phyloP scores from a whole-genome alignment of 176 grass and related monocot genomes.

The Zea luxurians region DNA sequence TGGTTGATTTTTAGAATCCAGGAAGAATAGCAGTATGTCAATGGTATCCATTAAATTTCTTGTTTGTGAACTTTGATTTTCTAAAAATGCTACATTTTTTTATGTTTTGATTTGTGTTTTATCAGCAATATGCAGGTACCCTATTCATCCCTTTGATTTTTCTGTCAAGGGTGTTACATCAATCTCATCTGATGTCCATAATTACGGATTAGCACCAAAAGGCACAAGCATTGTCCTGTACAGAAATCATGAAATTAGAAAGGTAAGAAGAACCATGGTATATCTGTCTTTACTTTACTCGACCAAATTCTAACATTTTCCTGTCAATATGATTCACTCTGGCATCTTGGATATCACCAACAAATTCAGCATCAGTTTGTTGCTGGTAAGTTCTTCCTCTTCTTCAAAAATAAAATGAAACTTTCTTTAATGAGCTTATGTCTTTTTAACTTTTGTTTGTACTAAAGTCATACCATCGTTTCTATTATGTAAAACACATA shows the following conservation, averaged over 20 bases:
- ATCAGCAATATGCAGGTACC: constrained; percentile 60
- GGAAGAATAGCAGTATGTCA: neutral
- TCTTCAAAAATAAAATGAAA: constrained; percentile 28
- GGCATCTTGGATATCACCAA: constrained; percentile 35
- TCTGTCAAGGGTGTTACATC: constrained; percentile 95
- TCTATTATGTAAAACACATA: neutral
- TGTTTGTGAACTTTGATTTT: neutral
- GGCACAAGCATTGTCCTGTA: constrained; percentile 94
- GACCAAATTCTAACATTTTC: constrained; percentile 31
- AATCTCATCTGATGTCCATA: constrained; percentile 95
- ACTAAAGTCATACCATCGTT: neutral
- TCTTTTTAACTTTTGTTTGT: neutral
- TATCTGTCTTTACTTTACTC: constrained; percentile 28
- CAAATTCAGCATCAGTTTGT: constrained; percentile 94
- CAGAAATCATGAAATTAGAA: constrained; percentile 97
- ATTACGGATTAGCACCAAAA: constrained; percentile 96
- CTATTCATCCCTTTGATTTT: constrained; percentile 93
- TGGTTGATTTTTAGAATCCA: neutral
- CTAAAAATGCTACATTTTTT: constrained; percentile 11
- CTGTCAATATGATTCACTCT: constrained; percentile 32
- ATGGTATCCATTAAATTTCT: neutral
- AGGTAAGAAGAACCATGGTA: constrained; percentile 46
- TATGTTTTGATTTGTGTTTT: constrained; percentile 32
- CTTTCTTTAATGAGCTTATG: neutral
- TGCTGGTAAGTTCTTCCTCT: constrained; percentile 66